These are phyloP conservation scores for Bacterosira constricta DNA, from an alignment of 108 stramenopile species.

Conservation along the genomic window DNA sequence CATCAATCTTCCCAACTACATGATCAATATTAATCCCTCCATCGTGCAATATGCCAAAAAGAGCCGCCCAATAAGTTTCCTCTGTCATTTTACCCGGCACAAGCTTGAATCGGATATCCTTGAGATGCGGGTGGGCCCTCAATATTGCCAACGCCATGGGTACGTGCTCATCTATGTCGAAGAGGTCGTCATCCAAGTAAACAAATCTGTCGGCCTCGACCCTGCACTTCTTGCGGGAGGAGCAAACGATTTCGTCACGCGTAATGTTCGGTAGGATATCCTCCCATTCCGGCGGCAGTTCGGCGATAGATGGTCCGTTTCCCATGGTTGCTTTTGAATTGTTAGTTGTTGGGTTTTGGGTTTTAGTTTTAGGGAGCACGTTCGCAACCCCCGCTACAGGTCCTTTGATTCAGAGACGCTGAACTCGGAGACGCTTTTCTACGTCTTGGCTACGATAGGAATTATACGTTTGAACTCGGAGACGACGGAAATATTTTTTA, in stretches of 20 bases:
- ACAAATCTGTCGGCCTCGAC: conserved; percentile 9
- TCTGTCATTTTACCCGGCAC: conserved; percentile 42
- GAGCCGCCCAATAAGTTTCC: conserved; percentile 41
- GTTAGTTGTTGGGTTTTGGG: not conserved
- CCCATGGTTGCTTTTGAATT: not conserved
- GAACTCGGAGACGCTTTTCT: too few relatives aligned
- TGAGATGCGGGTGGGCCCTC: conserved; percentile 31
- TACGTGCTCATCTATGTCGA: conserved; percentile 45
- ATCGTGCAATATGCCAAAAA: conserved; percentile 38
- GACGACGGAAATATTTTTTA: too few relatives aligned
- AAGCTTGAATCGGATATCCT: conserved; percentile 45
- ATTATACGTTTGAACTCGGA: too few relatives aligned
- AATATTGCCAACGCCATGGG: conserved; percentile 37
- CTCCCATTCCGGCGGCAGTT: conserved; percentile 32
- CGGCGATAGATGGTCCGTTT: conserved; percentile 14
- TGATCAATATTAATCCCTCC: conserved; percentile 28
- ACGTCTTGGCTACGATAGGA: too few relatives aligned
- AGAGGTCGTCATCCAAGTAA: conserved; percentile 23
- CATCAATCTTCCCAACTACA: conserved; percentile 21
- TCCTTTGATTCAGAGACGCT: too few relatives aligned
- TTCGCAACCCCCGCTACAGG: too few relatives aligned
- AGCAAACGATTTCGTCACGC: conserved; percentile 31
- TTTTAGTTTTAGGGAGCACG: too few relatives aligned
- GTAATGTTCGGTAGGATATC: conserved; percentile 34
- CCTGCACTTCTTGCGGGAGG: conserved; percentile 13